These are phyloP conservation scores for Astrothelium subdiscretum DNA, from an alignment of 495 filamentous ascomycete species.

Conservation along the genomic window DNA sequence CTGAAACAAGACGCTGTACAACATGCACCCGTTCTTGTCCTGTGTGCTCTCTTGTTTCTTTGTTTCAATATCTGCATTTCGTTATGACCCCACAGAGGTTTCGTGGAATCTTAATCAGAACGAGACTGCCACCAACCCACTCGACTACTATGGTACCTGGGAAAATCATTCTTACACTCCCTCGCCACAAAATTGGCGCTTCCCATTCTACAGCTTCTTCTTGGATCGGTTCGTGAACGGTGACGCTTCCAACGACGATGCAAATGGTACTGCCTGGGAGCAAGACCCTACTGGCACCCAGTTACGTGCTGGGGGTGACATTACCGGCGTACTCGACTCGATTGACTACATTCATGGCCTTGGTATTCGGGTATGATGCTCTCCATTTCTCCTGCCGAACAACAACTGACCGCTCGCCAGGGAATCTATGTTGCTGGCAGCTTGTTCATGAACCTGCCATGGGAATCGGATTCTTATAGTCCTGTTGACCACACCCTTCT, in stretches of 20 bases:
- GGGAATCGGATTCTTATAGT: constrained; percentile 53
- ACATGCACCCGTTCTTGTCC: background rate
- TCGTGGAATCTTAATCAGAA: constrained; percentile 10
- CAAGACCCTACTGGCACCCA: constrained; percentile 58
- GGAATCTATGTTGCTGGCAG: constrained; percentile 60
- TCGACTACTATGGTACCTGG: constrained; percentile 57
- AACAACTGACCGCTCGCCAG: constrained; percentile 30
- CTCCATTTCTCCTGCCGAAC: constrained; percentile 16
- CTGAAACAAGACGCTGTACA: constrained; percentile 1
- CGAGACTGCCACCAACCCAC: constrained; percentile 38
- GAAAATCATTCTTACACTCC: constrained; percentile 40
- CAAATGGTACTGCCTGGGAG: constrained; percentile 57
- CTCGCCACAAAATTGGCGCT: constrained; percentile 57
- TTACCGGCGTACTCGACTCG: constrained; percentile 50
- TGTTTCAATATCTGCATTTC: constrained; percentile 2
- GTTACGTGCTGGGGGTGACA: constrained; percentile 64
- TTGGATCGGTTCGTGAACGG: constrained; percentile 63
- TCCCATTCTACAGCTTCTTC: constrained; percentile 62
- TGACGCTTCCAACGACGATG: constrained; percentile 59
- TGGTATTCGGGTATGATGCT: constrained; percentile 50
- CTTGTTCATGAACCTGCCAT: constrained; percentile 60
- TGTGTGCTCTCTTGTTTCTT: background rate
- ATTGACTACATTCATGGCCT: constrained; percentile 66
- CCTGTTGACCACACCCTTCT: constrained; percentile 60
- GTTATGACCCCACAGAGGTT: constrained; percentile 4